Evolutionary conservation across 1,284 basidiomycete species (phyloP).

Genomic region (Mycosarcoma maydis): DNA sequence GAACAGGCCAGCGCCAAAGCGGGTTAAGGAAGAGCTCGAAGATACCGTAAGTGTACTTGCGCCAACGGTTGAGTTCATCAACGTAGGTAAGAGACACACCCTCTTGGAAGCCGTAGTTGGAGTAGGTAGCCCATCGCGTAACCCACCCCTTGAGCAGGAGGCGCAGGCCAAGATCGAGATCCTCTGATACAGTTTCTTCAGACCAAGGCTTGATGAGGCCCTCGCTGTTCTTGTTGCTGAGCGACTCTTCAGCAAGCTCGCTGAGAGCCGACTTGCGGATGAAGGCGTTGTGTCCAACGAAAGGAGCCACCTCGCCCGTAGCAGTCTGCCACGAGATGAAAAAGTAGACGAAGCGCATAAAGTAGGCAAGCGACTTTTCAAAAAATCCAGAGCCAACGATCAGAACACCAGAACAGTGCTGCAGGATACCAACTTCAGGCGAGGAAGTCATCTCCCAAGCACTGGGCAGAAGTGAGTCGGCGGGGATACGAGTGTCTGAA

Average conservation of each 20-base stretch:
- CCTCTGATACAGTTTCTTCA: constrained; percentile 81
- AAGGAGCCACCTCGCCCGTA: constrained; percentile 71
- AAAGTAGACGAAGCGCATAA: constrained; percentile 67
- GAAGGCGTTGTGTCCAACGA: constrained; percentile 79
- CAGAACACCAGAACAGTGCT: constrained; percentile 83
- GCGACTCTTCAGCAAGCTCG: constrained; percentile 74
- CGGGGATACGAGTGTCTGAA: constrained; percentile 83
- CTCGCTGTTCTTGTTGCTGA: constrained; percentile 74
- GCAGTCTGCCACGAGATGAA: constrained; percentile 69
- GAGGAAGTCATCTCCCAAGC: constrained; percentile 80
- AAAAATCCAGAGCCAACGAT: constrained; percentile 86
- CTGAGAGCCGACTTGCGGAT: constrained; percentile 75
- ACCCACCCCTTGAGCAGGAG: constrained; percentile 71
- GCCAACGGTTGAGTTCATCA: constrained; percentile 84
- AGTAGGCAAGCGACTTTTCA: constrained; percentile 84
- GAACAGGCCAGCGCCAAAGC: constrained; percentile 74
- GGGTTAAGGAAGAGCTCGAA: constrained; percentile 66
- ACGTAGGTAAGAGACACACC: constrained; percentile 80
- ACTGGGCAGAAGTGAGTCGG: constrained; percentile 84
- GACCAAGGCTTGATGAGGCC: constrained; percentile 78
- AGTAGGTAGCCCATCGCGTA: constrained; percentile 85
- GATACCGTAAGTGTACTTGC: constrained; percentile 82
- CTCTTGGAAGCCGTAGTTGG: constrained; percentile 82
- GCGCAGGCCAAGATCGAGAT: constrained; percentile 78
- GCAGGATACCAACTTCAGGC: constrained; percentile 82